Base-by-base conservation (phyloP, 345 rosid genomes). In the Zanthoxylum bungeanum region DNA sequence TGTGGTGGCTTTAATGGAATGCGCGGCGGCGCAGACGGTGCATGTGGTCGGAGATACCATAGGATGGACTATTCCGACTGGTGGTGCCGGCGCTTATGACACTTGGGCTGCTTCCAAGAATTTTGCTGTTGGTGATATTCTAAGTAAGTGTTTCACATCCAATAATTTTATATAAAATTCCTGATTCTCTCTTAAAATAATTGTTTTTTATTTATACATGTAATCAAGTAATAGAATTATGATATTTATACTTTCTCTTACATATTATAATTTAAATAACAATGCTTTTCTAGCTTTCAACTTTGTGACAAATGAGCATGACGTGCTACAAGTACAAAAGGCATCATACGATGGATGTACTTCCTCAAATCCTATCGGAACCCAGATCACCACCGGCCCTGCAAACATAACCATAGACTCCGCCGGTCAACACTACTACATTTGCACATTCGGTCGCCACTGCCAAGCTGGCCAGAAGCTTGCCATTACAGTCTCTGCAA, bases 111-210 rank as follows among this genome's bases (percentile, higher is more conserved):
- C 39, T 55, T 42, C 34, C 40, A 63, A 75, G 64, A 73, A 21
- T 7, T 84, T 84, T 60, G 22, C 27, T 11, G 79, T 81, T 56
- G 85, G 88, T 31, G 88, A 84, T 71, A 71, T 36, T 11, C 74
- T 84, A 17, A 27, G 49, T 44, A 44, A 44, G 49, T 44, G 47
- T 12, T 44, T 14, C 19, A 44, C 49, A 44, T 44, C n/a, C n/a
- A n/a, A n/a, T n/a, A n/a, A n/a, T n/a, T n/a, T n/a, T n/a, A n/a
- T n/a, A n/a, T n/a, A n/a, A n/a, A n/a, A n/a, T n/a, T n/a, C n/a
- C n/a, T n/a, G n/a, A n/a, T n/a, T n/a, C n/a, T n/a, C n/a, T n/a
- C n/a, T n/a, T n/a, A n/a, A n/a, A n/a, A n/a, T n/a, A n/a, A n/a
- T n/a, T n/a, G n/a, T n/a, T n/a, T n/a, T n/a, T n/a, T n/a, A n/a